Base-by-base conservation (phyloP, 2,329 filamentous ascomycete species). In the Macroventuria anomochaeta region DNA sequence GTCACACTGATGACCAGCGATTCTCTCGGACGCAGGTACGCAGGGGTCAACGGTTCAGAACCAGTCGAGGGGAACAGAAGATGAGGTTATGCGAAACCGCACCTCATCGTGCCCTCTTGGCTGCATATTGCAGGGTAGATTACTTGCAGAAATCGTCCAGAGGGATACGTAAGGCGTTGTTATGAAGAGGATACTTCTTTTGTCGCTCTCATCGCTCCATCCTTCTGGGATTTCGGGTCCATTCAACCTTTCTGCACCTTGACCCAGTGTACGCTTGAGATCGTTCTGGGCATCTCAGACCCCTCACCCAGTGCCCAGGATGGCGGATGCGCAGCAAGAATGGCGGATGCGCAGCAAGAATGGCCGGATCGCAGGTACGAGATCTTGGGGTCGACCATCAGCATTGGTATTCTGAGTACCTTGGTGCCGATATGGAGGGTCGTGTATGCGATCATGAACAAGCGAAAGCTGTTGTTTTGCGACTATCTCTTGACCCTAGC, bases 401-500 rank as follows among this genome's bases (percentile, higher is more conserved):
- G 42, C 3, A 53, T 69, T 5, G 58, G 54, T 21, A 25, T 57
- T 15, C 34, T 69, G 10, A 62, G 58, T 29, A 65, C 59, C 2
- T 2, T 44, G 1, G 13, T 67, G 21, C 32, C 67, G 8, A 20
- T 57, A 26, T 70, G 67, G 65, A 58, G 66, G 47, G 44, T 68
- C 6, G 40, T 58, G 2, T 65, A 68, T 37, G 61, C 60, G 21
- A 28, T 65, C 3, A 32, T 13, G 18, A 56, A 46, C 20, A 62
- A 59, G 43, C 56, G 64, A 18, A 69, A 63, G 46, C 31, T 64
- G 23, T 28, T 68, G 32, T 15, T 68, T 13, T 64, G 63, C 37
- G 65, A 70, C 33, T 65, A 61, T 38, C 43, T 68, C 17, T 34
- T 69, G 32, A 57, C 65, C 11, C 18, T 66, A 13, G 58, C 66